phyloP scores from a whole-genome alignment of 768 basidiomycete genomes.

The Dacryopinax primogenitus region DNA sequence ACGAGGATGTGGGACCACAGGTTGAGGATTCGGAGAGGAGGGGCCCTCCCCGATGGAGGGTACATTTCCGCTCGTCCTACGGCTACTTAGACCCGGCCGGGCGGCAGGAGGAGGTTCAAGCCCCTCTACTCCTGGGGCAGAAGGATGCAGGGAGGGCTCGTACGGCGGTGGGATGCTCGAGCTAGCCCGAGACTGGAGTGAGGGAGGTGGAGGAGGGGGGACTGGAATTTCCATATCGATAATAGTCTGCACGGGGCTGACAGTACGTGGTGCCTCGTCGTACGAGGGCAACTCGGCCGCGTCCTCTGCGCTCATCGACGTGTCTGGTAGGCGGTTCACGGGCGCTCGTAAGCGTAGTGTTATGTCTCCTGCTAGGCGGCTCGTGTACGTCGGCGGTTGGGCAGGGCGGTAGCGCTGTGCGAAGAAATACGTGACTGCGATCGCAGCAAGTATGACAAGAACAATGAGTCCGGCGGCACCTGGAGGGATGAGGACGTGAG shows the following conservation, averaged over 20 bases:
- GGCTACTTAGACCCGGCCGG: no score
- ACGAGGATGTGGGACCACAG: no score
- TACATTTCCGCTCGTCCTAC: no score
- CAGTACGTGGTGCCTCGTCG: background rate
- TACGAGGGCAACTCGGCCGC: background rate
- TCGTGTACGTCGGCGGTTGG: no score
- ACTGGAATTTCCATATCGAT: background rate
- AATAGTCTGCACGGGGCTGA: background rate
- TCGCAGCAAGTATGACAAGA: background rate
- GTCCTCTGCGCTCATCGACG: background rate
- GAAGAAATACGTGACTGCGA: background rate
- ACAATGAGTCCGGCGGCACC: background rate
- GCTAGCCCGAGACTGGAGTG: background rate
- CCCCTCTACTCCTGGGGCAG: background rate
- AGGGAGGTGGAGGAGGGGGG: no score
- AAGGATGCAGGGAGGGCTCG: background rate
- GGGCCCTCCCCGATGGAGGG: no score
- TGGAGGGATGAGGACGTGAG: no score
- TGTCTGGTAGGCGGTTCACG: background rate
- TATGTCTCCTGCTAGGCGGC: no score
- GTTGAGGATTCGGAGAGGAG: no score
- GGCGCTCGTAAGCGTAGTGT: background rate
- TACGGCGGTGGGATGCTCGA: background rate
- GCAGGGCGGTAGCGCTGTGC: background rate
- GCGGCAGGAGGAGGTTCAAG: background rate